Evolutionary conservation across 2,329 filamentous ascomycete genomes (phyloP).

Genomic region (Graphilbum sp.): DNA sequence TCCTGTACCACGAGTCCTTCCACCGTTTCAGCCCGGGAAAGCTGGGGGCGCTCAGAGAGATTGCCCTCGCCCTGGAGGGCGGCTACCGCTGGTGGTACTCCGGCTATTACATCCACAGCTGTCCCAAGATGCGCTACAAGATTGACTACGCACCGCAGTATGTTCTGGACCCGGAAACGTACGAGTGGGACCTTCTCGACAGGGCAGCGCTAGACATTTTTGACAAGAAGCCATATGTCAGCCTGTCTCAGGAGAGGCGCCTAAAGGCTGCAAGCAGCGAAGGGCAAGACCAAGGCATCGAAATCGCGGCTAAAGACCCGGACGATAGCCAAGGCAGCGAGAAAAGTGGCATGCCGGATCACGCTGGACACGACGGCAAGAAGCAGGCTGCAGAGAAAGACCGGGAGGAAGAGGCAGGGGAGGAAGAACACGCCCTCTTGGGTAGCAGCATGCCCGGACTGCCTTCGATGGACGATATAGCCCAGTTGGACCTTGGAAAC

Average conservation of each 20-base stretch:
- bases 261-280: too few relatives aligned
- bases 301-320: too few relatives aligned
- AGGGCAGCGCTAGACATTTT: conserved; percentile 29
- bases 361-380: too few relatives aligned
- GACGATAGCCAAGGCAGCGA: too few relatives aligned
- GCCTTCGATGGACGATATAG: conserved; percentile 35
- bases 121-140: conserved; percentile 75
- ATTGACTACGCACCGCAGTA: conserved; percentile 61
- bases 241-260: conserved; percentile 20
- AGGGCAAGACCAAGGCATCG: too few relatives aligned
- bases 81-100: conserved; percentile 66
- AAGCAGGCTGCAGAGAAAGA: too few relatives aligned
- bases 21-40: conserved; percentile 58
- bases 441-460: conserved; percentile 51
- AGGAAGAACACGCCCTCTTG: conserved; percentile 26
- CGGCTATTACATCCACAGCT: conserved; percentile 68
- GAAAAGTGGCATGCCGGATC: too few relatives aligned
- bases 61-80: conserved; percentile 49
- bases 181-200: conserved; percentile 45
- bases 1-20: conserved; percentile 64
- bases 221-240: conserved; percentile 40
- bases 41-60: conserved; percentile 57
- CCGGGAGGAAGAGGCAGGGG: background rate
- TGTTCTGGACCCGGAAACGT: conserved; percentile 51
- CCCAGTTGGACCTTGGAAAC: conserved; percentile 37